Percentiles rank a stretch among this genome's conserved stretches.
Conservation (phyloP, 2,329 filamentous ascomycete species). For the Epichloe coenophiala region DNA sequence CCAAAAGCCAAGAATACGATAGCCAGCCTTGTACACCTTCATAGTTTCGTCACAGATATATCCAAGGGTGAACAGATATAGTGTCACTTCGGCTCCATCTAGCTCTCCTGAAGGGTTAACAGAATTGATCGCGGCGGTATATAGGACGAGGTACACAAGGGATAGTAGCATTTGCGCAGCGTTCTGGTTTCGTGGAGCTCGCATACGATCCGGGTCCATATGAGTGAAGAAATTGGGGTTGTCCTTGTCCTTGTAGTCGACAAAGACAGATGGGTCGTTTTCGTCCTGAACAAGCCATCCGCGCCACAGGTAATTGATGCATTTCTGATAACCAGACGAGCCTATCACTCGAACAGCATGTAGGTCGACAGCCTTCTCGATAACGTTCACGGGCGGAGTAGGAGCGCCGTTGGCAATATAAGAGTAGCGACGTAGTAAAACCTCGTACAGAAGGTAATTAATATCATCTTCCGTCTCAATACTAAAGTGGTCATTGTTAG, state of each 20-base stretch:
- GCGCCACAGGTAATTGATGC: constrained; percentile 81
- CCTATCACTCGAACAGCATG: constrained; percentile 83
- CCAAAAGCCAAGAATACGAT: constrained; percentile 90
- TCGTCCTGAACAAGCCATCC: constrained; percentile 97
- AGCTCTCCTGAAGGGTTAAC: constrained; percentile 77
- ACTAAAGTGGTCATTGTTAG: constrained; percentile 22
- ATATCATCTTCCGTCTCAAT: constrained; percentile 79
- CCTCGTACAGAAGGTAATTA: constrained; percentile 62
- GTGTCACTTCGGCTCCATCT: constrained; percentile 66
- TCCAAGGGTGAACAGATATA: constrained; percentile 85
- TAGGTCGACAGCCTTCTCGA: constrained; percentile 87
- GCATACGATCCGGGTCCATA: constrained; percentile 88
- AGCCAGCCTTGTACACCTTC: constrained; percentile 91
- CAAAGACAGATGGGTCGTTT: constrained; percentile 74
- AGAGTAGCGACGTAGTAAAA: constrained; percentile 81
- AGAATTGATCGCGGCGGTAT: constrained; percentile 85
- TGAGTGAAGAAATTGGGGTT: constrained; percentile 68
- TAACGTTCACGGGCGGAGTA: constrained; percentile 68
- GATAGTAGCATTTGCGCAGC: constrained; percentile 75
- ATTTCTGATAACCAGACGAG: constrained; percentile 90
- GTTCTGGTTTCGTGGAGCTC: constrained; percentile 86
- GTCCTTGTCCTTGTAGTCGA: constrained; percentile 73
- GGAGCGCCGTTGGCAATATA: constrained; percentile 59
- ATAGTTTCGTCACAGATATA: constrained; percentile 78
- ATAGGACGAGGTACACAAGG: constrained; percentile 68